phyloP scores from a whole-genome alignment of 495 filamentous ascomycete species.

The Sordaria brevicollis region DNA sequence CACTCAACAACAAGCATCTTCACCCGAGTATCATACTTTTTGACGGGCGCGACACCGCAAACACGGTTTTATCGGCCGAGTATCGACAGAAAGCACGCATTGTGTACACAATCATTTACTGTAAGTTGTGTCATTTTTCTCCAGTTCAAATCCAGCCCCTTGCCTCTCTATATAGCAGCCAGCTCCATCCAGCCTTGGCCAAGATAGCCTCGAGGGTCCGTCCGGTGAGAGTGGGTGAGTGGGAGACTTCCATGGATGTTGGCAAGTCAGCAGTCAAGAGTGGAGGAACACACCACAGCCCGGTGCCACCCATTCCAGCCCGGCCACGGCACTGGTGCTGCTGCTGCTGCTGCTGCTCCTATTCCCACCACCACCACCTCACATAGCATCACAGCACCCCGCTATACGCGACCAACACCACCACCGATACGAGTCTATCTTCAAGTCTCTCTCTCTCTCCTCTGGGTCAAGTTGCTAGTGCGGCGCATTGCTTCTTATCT shows the following conservation, averaged over 20 bases:
- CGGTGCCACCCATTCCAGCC: background rate
- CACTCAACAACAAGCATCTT: background rate
- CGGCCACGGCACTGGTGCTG: background rate
- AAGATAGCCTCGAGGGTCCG: background rate
- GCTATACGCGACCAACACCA: background rate
- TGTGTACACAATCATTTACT: background rate
- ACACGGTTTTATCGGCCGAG: background rate
- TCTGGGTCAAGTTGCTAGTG: background rate
- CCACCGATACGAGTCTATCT: background rate
- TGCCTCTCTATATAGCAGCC: background rate
- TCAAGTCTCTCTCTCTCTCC: background rate
- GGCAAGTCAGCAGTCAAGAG: background rate
- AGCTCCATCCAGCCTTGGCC: background rate
- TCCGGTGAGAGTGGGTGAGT: too few species aligned
- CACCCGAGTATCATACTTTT: background rate
- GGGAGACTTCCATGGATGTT: background rate
- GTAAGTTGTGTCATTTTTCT: background rate
- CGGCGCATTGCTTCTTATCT: background rate
- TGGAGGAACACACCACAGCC: background rate
- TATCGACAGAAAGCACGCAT: background rate
- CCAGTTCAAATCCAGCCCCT: background rate
- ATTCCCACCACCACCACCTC: background rate
- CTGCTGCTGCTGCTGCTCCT: too few species aligned
- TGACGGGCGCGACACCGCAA: background rate
- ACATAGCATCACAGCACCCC: background rate